These are phyloP conservation scores for Eutrema japonicum DNA, from an alignment of 345 rosid species.

Conservation along the genomic window DNA sequence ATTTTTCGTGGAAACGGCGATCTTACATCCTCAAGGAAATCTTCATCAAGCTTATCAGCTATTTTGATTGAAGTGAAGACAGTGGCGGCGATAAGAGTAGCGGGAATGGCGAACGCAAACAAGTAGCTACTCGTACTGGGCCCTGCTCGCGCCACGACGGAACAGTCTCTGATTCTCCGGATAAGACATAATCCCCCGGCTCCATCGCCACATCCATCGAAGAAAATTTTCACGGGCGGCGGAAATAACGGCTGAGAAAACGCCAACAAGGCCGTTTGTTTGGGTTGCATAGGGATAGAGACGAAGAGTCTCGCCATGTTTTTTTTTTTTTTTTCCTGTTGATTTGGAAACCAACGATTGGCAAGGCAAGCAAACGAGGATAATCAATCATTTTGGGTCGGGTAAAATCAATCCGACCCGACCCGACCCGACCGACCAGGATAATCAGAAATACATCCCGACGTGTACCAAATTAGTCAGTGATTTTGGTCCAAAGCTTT, in stretches of 20 bases:
- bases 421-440: slow-evolving; percentile 14
- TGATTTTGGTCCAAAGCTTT: too few species aligned
- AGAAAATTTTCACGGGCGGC: slow-evolving; percentile 28
- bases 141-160: slow-evolving; percentile 66
- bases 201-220: slow-evolving; percentile 21
- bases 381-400: slow-evolving; percentile 14
- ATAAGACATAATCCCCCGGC: neutral
- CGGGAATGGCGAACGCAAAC: slow-evolving; percentile 69
- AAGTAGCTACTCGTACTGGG: slow-evolving; percentile 62
- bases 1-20: neutral
- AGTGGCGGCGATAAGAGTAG: slow-evolving; percentile 71
- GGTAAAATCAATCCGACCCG: slow-evolving; percentile 9
- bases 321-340: neutral
- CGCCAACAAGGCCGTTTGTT: slow-evolving; percentile 32
- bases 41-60: slow-evolving; percentile 70
- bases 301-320: slow-evolving; percentile 56
- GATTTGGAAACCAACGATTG: slow-evolving; percentile 19
- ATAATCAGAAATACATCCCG: neutral
- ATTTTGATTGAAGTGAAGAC: slow-evolving; percentile 64
- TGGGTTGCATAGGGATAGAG: slow-evolving; percentile 44
- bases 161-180: slow-evolving; percentile 43
- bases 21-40: slow-evolving; percentile 77
- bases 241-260: slow-evolving; percentile 18
- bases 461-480: neutral
- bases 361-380: slow-evolving; percentile 1